A percentile compares a stretch with the other conserved stretches of the same genome.
These are phyloP conservation scores for Metschnikowia lochheadii DNA, from an alignment of 805 yeast genomes.

Conservation along the genomic window DNA sequence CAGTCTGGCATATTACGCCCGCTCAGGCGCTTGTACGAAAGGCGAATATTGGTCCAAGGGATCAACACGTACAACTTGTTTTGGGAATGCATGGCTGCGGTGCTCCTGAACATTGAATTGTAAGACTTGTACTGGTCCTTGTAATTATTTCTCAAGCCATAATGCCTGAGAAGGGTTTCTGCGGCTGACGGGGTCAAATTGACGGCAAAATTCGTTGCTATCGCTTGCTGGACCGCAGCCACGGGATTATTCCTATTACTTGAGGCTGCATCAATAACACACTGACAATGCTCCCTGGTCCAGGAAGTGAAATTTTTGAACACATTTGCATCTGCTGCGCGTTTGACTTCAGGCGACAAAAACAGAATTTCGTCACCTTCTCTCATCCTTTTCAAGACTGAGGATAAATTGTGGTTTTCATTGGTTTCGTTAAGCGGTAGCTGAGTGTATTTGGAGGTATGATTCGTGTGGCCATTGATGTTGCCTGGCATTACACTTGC, in stretches of 20 bases:
- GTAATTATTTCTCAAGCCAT: constrained; percentile 10
- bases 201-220: constrained; percentile 7
- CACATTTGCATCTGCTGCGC: neutral
- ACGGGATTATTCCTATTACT: constrained; percentile 1
- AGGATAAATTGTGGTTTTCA: neutral
- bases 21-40: constrained; percentile 8
- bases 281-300: constrained; percentile 13
- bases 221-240: constrained; percentile 8
- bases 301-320: constrained; percentile 10
- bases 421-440: neutral
- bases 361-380: neutral
- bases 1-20: constrained; percentile 11
- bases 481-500: neutral
- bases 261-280: constrained; percentile 12
- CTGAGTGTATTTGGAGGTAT: neutral
- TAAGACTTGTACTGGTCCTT: constrained; percentile 9
- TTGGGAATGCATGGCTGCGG: constrained; percentile 9
- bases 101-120: constrained; percentile 13
- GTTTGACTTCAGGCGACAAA: neutral
- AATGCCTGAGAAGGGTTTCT: constrained; percentile 15
- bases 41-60: constrained; percentile 16
- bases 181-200: constrained; percentile 12
- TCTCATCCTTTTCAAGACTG: neutral
- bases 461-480: neutral
- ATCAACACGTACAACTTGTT: constrained; percentile 9